Evolutionary conservation across 78 protist genomes (phyloP), one percentile per base, ranked within the genome.

Genomic region (Isochrysis galbana): DNA sequence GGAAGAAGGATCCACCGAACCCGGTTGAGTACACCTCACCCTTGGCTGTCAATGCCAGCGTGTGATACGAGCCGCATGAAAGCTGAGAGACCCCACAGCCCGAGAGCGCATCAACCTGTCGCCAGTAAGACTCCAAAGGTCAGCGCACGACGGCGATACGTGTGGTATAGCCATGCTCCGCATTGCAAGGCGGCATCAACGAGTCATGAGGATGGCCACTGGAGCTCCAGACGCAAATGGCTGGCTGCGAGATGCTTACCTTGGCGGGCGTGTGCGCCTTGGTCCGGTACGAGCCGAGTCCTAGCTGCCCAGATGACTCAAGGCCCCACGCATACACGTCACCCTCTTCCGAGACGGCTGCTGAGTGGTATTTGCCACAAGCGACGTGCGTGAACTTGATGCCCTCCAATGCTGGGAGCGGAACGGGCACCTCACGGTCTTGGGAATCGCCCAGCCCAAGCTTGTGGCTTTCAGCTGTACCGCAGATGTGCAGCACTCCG

Each of bases 321-420:
- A 38, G 86, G n/a, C 86, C 86, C 86, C 86, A 77, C 34, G 47
- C 86, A n/a, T 1, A 77, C 86, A 41, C 86, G n/a, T 19, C n/a
- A n/a, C 86, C 86, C 38, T 36, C 44, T 5, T 44, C 46, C 36
- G 48, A 5, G n/a, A 86, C 70, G 2, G 70, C 90, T 25, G 77
- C 61, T 19, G 90, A 47, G 36, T 46, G 41, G 47, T 47, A 21
- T 46, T n/a, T 38, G 90, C 70, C 90, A 39, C 90, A 47, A 55
- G 90, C 61, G 90, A 86, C 90, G 70, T 84, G 89, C 45, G 39
- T 21, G 70, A 86, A 26, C 32, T 2, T 22, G 44, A 26, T 23
- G 70, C 1, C 44, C 61, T 34, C 39, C 44, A 86, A 69, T 41
- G 44, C 90, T 7, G 19, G 39, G 44, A 86, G n/a, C 22, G 54